Base-by-base conservation (phyloP, 108 stramenopile genomes). In the Skeletonema tropicum region DNA sequence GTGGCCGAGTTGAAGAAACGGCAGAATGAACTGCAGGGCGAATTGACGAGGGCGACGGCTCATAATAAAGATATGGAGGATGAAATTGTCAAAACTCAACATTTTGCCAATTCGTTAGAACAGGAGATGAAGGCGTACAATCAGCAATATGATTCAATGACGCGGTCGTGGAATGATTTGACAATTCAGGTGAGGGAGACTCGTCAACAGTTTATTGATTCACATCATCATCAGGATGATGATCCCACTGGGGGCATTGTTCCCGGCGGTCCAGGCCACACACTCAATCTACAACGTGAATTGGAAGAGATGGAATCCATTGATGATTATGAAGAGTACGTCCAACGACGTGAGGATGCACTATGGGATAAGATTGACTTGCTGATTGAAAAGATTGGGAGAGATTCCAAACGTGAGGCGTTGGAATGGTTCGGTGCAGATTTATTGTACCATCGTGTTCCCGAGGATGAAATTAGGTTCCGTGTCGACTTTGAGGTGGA, bases 391-490 rank as follows among this genome's bases (percentile, higher is more conserved):
- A 52, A 66, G 10, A 79, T 85, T 6, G 64, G 69, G 31, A 39
- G 66, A 48, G 84, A 87, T 62, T 83, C 87, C 55, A 48, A 73
- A 35, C 74, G 89, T 29, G 80, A 74, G 46, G 80, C 83, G 15
- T 33, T 84, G 58, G 91, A 92, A 82, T 75, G 83, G 91, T 92
- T 89, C 52, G 91, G 91, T 6, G 87, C 89, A 6, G 74, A 87
- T 64, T 23, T 55, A 7, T 55, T 55, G 7, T 6, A n/a, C 8
- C 21, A 55, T 21, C 2, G 8, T 10, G 52, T 55, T 7, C 52
- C 52, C 6, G 52, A 55, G 9, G 23, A 55, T 23, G 52, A 55
- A 8, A 55, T 55, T 25, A 3, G 9, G 8, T 55, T 55, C 10
- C 52, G 52, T 25, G 52, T 55, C 1, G 23, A 21, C 6, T 68